Evolutionary conservation across 2,329 filamentous ascomycete genomes (phyloP).

Genomic region (Chrysoporthe cubensis): DNA sequence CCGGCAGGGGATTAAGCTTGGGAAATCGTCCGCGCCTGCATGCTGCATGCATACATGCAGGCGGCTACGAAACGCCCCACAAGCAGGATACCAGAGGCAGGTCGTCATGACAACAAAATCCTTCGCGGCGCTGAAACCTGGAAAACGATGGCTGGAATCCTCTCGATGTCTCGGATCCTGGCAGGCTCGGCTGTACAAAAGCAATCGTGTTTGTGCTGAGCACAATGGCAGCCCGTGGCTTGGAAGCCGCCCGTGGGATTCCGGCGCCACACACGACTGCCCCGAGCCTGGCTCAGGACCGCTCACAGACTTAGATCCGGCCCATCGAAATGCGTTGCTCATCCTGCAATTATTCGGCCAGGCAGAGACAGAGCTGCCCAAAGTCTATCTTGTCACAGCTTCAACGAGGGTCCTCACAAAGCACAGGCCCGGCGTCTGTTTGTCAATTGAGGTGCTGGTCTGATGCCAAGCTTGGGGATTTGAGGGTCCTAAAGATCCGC

Average conservation of each 20-base stretch:
- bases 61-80: constrained; percentile 19
- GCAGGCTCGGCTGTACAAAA: neutral
- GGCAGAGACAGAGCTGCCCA: neutral
- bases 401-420: neutral
- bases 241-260: neutral
- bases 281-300: neutral
- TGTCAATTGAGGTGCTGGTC: constrained; percentile 16
- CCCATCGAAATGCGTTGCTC: neutral
- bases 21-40: constrained; percentile 15
- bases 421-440: constrained; percentile 9
- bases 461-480: constrained; percentile 3
- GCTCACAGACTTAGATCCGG: neutral
- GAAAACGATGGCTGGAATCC: neutral
- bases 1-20: constrained; percentile 3
- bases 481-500: neutral
- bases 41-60: constrained; percentile 20
- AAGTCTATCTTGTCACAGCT: neutral
- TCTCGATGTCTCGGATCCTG: neutral
- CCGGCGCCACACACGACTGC: constrained; percentile 5
- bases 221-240: neutral
- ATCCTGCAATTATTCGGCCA: neutral
- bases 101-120: constrained; percentile 26
- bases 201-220: neutral
- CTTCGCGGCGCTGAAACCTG: neutral
- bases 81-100: neutral